Conservation (phyloP, 1,284 basidiomycete genomes). For the Gomphus sp. region DNA sequence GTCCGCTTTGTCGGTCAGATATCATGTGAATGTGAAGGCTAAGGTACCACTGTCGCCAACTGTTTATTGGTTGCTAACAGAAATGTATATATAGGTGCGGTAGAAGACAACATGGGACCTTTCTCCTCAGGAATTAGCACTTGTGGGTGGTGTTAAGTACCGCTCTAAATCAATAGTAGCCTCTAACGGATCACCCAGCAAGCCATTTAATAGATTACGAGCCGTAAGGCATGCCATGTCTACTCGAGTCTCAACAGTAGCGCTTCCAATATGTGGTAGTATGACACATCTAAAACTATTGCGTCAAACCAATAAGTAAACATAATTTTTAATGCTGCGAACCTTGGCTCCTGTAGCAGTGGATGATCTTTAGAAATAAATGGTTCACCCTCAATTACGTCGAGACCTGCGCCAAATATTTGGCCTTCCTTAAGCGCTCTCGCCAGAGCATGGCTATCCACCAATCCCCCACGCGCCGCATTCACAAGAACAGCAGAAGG, state of each 20-base stretch:
- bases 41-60: not conserved
- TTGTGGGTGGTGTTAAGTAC: not conserved
- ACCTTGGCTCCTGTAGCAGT: slow-evolving; percentile 69
- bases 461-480: slow-evolving; percentile 69
- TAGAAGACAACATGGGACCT: not conserved
- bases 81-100: not conserved
- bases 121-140: not conserved
- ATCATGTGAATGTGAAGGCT: slow-evolving; percentile 25
- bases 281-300: slow-evolving; percentile 53
- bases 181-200: slow-evolving; percentile 16
- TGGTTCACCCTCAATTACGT: slow-evolving; percentile 93
- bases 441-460: slow-evolving; percentile 84
- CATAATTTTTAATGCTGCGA: slow-evolving; percentile 16
- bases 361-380: slow-evolving; percentile 67
- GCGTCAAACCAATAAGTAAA: not conserved
- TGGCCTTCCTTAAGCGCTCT: slow-evolving; percentile 65
- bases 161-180: slow-evolving; percentile 9
- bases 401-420: slow-evolving; percentile 89
- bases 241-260: slow-evolving; percentile 75
- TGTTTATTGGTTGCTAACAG: not conserved
- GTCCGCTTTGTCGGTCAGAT: slow-evolving; percentile 84
- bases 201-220: slow-evolving; percentile 52
- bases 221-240: slow-evolving; percentile 75
- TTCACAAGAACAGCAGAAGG: slow-evolving; percentile 74
- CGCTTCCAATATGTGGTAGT: slow-evolving; percentile 87